Conservation (phyloP, 2,329 filamentous ascomycete genomes). For the Colletotrichum magnum region DNA sequence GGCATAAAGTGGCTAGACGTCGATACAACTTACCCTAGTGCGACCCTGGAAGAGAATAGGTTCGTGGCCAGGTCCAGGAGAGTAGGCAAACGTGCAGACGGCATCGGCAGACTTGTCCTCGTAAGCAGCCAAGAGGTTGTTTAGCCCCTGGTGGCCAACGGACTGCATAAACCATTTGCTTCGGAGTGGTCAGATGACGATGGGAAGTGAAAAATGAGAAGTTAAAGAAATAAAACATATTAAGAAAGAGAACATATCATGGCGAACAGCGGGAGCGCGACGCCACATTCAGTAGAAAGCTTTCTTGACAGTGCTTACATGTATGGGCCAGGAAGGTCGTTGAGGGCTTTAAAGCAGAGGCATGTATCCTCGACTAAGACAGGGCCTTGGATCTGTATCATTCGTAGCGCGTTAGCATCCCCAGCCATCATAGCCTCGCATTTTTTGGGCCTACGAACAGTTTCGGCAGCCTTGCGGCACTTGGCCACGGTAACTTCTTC, state of each 20-base stretch:
- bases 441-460: conserved; percentile 52
- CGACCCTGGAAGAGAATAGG: conserved; percentile 92
- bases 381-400: conserved; percentile 79
- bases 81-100: conserved; percentile 96
- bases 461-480: conserved; percentile 83
- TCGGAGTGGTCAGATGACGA: background rate
- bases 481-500: conserved; percentile 94
- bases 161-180: conserved; percentile 95
- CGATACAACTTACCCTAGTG: conserved; percentile 74
- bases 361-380: conserved; percentile 97
- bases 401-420: background rate
- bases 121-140: conserved; percentile 91
- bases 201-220: too few species aligned
- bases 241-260: too few species aligned
- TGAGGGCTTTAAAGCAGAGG: conserved; percentile 90
- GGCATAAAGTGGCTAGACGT: background rate
- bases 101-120: conserved; percentile 92
- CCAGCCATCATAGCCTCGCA: background rate
- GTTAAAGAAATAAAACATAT: background rate
- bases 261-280: too few species aligned
- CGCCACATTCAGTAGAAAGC: background rate
- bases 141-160: conserved; percentile 87
- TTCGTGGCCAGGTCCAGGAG: conserved; percentile 84
- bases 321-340: conserved; percentile 94
- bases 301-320: conserved; percentile 75